Conservation (phyloP, 1,284 basidiomycete genomes). For the Waitea zeae region DNA sequence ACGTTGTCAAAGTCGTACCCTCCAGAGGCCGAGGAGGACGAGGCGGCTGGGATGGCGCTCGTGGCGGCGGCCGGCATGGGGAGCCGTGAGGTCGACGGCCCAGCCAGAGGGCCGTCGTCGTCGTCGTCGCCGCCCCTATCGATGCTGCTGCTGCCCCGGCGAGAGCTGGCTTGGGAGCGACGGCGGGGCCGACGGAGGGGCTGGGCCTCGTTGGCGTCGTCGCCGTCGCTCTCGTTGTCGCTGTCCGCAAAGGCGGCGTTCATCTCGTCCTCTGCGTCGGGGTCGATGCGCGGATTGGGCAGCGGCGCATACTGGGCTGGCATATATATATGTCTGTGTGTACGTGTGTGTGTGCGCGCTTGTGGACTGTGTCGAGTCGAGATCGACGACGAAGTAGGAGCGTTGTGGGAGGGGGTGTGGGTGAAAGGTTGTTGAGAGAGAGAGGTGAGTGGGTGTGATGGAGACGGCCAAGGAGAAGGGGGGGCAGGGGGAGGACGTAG, state of each 20-base stretch:
- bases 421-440: too few relatives aligned
- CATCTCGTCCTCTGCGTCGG: conserved; percentile 41
- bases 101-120: too few relatives aligned
- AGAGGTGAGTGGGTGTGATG: too few relatives aligned
- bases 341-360: too few relatives aligned
- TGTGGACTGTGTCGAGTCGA: too few relatives aligned
- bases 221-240: conserved; percentile 44
- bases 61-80: conserved; percentile 3
- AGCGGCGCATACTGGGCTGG: conserved; percentile 54
- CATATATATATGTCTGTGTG: too few relatives aligned
- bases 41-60: conserved; percentile 13
- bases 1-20: conserved; percentile 77
- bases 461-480: too few relatives aligned
- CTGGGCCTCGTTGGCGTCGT: conserved; percentile 24
- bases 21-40: conserved; percentile 16
- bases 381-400: too few relatives aligned
- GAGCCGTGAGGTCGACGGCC: neutral
- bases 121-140: too few relatives aligned
- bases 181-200: conserved; percentile 20
- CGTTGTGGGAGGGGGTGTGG: too few relatives aligned
- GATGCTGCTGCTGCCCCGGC: neutral
- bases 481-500: too few relatives aligned
- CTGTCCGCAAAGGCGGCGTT: conserved; percentile 64
- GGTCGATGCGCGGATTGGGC: conserved; percentile 36
- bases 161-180: conserved; percentile 6